Conservation (phyloP, 192 early-diverging fungal species). For the Backusella mclennaniae region DNA sequence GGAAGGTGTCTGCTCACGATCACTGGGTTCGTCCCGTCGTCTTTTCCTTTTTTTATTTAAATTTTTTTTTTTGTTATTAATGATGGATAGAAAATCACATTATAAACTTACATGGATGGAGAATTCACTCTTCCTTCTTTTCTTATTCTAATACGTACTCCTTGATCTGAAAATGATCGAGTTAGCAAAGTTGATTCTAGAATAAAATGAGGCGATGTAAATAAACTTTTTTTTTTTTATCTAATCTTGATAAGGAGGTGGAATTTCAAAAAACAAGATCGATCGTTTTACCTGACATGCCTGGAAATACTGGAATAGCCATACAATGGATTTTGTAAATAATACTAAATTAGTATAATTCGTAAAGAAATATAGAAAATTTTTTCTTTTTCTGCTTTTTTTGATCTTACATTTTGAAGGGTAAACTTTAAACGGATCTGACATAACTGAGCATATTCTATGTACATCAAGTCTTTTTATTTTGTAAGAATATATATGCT, state of each 20-base stretch:
- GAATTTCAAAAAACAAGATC: background rate
- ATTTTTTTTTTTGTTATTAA: background rate
- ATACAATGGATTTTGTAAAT: background rate
- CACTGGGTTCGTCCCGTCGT: background rate
- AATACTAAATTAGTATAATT: background rate
- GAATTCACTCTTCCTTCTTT: conserved; percentile 1
- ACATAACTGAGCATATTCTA: conserved; percentile 4
- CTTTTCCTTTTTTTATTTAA: conserved; percentile 3
- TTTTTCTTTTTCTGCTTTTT: background rate
- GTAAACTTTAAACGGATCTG: conserved; percentile 10
- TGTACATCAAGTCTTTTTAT: conserved; percentile 6
- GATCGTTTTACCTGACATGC: conserved; percentile 9
- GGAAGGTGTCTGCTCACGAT: background rate
- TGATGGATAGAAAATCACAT: background rate
- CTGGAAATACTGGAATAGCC: background rate
- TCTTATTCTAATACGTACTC: conserved; percentile 5
- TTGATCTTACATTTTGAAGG: conserved; percentile 11
- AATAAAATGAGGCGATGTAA: background rate
- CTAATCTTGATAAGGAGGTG: background rate
- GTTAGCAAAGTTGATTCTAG: background rate
- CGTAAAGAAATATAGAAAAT: background rate
- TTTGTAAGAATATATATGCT: conserved; percentile 3
- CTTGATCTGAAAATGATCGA: conserved; percentile 14
- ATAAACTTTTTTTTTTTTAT: background rate
- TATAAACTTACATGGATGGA: conserved; percentile 3